A percentile compares a stretch with the other conserved stretches of the same genome.
Conservation (phyloP, 345 rosid species). For the Bruguiera sexangula region DNA sequence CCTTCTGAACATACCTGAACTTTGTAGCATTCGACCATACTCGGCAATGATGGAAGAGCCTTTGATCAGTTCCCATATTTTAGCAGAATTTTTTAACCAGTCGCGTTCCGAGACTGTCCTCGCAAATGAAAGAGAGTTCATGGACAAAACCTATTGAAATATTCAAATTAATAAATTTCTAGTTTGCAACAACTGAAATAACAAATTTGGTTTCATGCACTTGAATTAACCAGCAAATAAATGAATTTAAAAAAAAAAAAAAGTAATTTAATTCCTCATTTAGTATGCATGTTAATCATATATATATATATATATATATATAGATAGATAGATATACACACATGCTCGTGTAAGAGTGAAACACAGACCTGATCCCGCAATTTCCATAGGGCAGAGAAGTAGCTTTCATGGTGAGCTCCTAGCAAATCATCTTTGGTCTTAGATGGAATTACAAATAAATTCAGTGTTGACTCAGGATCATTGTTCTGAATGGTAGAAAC, state of each 20-base stretch:
- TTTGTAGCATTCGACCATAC: constrained; percentile 50
- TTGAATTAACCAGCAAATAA: neutral
- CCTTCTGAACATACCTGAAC: constrained; percentile 62
- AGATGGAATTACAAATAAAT: constrained; percentile 47
- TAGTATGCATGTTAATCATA: neutral
- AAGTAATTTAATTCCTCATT: neutral
- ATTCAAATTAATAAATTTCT: neutral
- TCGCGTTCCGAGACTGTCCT: constrained; percentile 72
- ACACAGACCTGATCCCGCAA: constrained; percentile 56
- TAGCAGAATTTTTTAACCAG: constrained; percentile 75
- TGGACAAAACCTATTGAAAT: constrained; percentile 55
- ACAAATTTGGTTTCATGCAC: too few relatives aligned
- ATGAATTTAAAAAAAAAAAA: neutral
- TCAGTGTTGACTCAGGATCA: constrained; percentile 28
- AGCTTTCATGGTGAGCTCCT: constrained; percentile 49
- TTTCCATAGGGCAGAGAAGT: constrained; percentile 44
- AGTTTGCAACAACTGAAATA: too few relatives aligned
- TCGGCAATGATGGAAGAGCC: constrained; percentile 60
- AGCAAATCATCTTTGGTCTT: constrained; percentile 46
- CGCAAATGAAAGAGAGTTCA: constrained; percentile 46
- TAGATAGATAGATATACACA: neutral
- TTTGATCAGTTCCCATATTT: constrained; percentile 81
- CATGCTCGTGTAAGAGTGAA: neutral
- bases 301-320: neutral
- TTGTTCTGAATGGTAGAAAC: constrained; percentile 4